Base-by-base conservation (phyloP, 441 rosid species). In the Sinapis alba region DNA sequence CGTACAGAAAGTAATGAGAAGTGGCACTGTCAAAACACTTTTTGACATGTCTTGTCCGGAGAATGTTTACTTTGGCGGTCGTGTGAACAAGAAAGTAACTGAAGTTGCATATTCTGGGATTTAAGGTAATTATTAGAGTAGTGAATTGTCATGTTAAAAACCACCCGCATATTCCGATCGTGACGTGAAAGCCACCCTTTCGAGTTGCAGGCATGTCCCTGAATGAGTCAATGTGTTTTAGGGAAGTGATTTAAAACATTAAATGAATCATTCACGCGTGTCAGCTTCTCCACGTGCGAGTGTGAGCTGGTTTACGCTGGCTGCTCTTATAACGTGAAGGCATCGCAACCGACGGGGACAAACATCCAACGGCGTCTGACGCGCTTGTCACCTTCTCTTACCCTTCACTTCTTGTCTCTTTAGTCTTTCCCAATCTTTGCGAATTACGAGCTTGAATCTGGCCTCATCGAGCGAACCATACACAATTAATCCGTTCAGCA, bases 351-450 rank as follows among this genome's bases (percentile, higher is more conserved):
- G 77, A 78, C 62, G 79, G 78, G 64, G 59, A 77, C 80, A 77
- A 84, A 84, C 79, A 74, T 80, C 81, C 82, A 77, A 82, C 84
- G 81, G 86, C 78, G 80, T 62, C 84, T 78, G 82, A 82, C 83
- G 78, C 69, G 76, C 51, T 61, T 54, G 59, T 76, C 68, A 69
- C 75, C 68, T 82, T 79, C 77, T 79, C 77, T 78, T 74, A 63
- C 68, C 24, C 30, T 78, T 69, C 77, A 72, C 68, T 69, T 28
- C 36, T 27, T 65, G 77, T 75, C 58, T 65, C 75, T 64, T 71
- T 67, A 70, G 66, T 38, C 34, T 77, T 64, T 8, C 51, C 15
- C 60, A 65, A 62, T 18, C 68, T 54, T 74, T 28, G 32, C 74
- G 69, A 60, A 1, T 71, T 77, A 78, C 77, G 77, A 78, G 81